Base-by-base conservation (phyloP, 2,329 filamentous ascomycete species). In the Phialemoniopsis sp. region DNA sequence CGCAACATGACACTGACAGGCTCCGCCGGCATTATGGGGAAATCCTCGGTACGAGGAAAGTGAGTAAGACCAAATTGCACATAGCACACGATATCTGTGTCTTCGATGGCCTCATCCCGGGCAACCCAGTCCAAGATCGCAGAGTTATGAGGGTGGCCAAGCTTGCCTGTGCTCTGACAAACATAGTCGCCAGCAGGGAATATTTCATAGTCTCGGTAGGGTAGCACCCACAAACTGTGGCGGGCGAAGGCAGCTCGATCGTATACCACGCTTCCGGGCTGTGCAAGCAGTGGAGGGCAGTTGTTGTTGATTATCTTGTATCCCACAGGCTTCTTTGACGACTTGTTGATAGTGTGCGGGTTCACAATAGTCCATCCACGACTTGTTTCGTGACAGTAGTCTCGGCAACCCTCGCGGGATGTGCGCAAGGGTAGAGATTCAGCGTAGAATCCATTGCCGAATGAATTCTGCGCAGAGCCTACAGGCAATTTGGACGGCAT, bases 11-110 rank as follows among this genome's bases (percentile, higher is more conserved):
- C 60, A 3, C 72, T 80, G 77, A 87, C 84, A 0, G 80, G 80
- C 60, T 81, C 77, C 0, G 79, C 79, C 3, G 82, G 82, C 82
- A 87, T 87, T 47, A 87, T 67, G 6, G 84, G 82, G 59, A 79
- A 87, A 49, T 51, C 41, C 32, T 53, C 49, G 32, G 49, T 49
- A n/a, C 51, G 38, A 39, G 51, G 51, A 43, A 53, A 53, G 10
- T 52, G 47, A 47, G 48, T 48, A 7, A 51, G 46, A 14, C 56
- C 56, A 26, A 78, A 76, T 49, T 80, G 75, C 14, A 78, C 56
- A 42, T 68, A 80, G 37, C 76, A 61, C 4, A 80, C 76, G 13
- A 80, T 62, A 50, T 80, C 74, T 4, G 70, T 66, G 42, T 80
- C 73, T n/a, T n/a, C n/a, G n/a, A n/a, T n/a, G n/a, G n/a, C n/a